Conservation (phyloP, 2,329 filamentous ascomycete genomes). For the Aspergillus puulaauensis region DNA sequence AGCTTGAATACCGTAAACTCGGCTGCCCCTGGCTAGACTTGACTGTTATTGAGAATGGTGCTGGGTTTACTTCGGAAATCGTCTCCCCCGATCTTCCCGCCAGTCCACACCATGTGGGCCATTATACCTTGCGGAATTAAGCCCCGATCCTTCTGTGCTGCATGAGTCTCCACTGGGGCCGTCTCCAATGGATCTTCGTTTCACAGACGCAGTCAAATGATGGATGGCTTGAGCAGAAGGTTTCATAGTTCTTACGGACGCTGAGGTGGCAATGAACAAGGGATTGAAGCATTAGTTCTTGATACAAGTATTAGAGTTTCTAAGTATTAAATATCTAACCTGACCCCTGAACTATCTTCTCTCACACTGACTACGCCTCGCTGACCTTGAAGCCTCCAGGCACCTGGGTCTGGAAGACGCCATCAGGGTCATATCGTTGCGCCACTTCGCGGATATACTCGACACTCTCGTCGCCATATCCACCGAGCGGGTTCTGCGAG, state of each 20-base stretch:
- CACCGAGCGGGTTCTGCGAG: constrained; percentile 42
- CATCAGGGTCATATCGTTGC: constrained; percentile 25
- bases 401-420: constrained; percentile 28
- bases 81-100: background rate
- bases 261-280: too few species aligned
- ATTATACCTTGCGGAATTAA: background rate
- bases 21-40: too few species aligned
- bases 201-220: too few species aligned
- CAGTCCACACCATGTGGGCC: background rate
- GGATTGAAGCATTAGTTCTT: too few species aligned
- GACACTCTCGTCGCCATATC: constrained; percentile 44
- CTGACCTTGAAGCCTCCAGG: constrained; percentile 31
- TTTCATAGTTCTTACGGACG: too few species aligned
- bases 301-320: background rate
- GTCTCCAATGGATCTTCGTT: background rate
- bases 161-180: background rate
- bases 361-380: background rate
- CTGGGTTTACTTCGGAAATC: background rate
- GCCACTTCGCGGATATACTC: constrained; percentile 24
- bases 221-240: too few species aligned
- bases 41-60: too few species aligned
- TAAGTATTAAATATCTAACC: too few species aligned
- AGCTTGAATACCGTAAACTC: too few species aligned
- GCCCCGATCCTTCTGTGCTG: background rate
- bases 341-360: too few species aligned